A percentile compares a stretch with the other conserved stretches of the same genome.
Evolutionary conservation across 2,329 filamentous ascomycete genomes (phyloP).

Genomic region (Scedosporium dehoogii): DNA sequence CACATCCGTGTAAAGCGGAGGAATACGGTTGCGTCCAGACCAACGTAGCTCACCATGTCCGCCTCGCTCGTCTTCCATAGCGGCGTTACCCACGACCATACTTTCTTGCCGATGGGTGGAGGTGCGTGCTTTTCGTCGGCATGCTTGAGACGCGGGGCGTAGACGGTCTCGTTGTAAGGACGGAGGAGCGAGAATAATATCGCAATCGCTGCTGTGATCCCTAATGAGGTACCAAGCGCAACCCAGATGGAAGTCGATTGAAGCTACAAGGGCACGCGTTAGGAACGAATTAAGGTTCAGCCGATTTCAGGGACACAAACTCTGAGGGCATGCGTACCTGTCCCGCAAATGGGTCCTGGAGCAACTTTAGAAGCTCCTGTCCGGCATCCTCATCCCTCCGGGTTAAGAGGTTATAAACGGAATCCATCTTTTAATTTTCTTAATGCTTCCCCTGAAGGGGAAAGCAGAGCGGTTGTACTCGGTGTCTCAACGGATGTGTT

Average conservation of each 20-base stretch:
- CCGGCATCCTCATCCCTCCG: slow-evolving; percentile 19
- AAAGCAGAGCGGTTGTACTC: too few species aligned
- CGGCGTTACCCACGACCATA: slow-evolving; percentile 79
- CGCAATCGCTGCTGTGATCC: slow-evolving; percentile 62
- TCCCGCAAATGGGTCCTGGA: slow-evolving; percentile 40
- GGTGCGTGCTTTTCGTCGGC: slow-evolving; percentile 84
- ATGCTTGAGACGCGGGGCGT: slow-evolving; percentile 88
- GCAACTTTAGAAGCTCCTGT: slow-evolving; percentile 35
- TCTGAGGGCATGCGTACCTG: slow-evolving; percentile 24
- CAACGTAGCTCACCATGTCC: slow-evolving; percentile 69
- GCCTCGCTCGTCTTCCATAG: slow-evolving; percentile 69
- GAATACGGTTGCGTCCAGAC: slow-evolving; percentile 86
- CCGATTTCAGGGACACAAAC: neutral
- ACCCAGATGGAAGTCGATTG: slow-evolving; percentile 58
- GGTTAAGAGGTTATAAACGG: neutral
- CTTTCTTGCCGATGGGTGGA: slow-evolving; percentile 73
- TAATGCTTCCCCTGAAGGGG: too few species aligned
- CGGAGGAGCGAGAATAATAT: slow-evolving; percentile 80
- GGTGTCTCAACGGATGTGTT: too few species aligned
- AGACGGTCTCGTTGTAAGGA: slow-evolving; percentile 84
- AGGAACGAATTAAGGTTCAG: slow-evolving; percentile 3
- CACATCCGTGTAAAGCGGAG: slow-evolving; percentile 84
- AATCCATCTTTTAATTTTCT: neutral
- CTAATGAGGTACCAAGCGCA: slow-evolving; percentile 71
- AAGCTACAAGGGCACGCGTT: slow-evolving; percentile 21